Evolutionary conservation across 1,284 basidiomycete species (phyloP), one percentile per base, ranked within the genome.

Genomic region (Cryptococcus maquisensis): DNA sequence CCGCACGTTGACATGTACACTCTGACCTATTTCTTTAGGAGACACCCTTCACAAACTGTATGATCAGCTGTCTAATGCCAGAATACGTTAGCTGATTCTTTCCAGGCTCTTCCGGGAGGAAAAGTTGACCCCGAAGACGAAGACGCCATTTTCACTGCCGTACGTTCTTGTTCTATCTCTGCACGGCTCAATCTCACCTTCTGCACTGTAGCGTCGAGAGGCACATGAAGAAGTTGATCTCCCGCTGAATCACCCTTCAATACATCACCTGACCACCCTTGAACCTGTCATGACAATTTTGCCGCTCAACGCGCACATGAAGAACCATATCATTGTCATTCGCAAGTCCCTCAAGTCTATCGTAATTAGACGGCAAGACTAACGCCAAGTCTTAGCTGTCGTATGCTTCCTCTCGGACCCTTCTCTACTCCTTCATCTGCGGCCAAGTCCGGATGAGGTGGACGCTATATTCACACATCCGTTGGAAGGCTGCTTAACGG

Each of bases 171-270:
- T 23, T 12, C 18, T n/a, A 4, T 38, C 20, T 43, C 32, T n/a
- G 18, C 21, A 28, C 6, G 20, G 41, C 36, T 32, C 44, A 13
- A 24, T n/a, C 21, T 46, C 9, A 45, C 20, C 24, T 23, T 46
- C 1, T 10, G n/a, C 8, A 12, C 5, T 2, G 41, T 64, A 91
- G 88, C 81, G 81, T 44, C 80, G 90, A 57, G 90, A 93, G 75
- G 90, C 90, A 0, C 72, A 83, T 58, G 90, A 93, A 74, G 90
- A 93, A 76, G 85, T 90, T 15, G 82, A 74, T 1, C 78, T 93
- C 0, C 85, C 88, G 0, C 68, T 83, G 7, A 57, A 78, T 51
- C 81, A 81, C 43, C 80, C 83, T 0, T 69, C 81, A 49, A 75
- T 90, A 10, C 80, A 86, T 67, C 79, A 80, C 0, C 69, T 93